Evolutionary conservation across 306 rosid species (phyloP), one percentile per base, ranked within the genome.

Genomic region (Castanea sativa): DNA sequence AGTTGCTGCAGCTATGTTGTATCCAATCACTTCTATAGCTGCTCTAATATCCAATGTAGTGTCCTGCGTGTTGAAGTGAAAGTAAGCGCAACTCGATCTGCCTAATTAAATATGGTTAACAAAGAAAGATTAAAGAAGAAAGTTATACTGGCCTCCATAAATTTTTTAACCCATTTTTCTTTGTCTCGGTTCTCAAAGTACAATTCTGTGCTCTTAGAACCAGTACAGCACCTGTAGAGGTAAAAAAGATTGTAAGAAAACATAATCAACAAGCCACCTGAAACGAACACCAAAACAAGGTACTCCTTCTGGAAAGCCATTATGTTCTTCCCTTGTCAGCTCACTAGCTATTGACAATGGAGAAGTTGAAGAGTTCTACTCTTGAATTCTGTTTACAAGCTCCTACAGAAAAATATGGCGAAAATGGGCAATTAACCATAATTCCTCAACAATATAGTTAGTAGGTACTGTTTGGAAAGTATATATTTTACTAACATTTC

Each of bases 161-260:
- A 79, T 75, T 81, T 87, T 57, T 86, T 81, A 79, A 86, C 97
- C 98, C 94, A 91, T 56, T 85, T 85, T 84, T 74, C 86, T 56
- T 86, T 90, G 83, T 90, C 92, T 57, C 87, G 79, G 85, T 93
- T 91, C 73, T 91, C 94, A 74, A 87, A 91, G 60, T 93, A 96
- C 84, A 89, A 61, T 86, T 78, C 86, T 18, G 97, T 91, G 8
- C 86, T 83, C 80, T 93, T 91, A 70, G 98, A 93, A 23, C 19
- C 53, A 38, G 81, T 74, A 64, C 87, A 77, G 56, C 85, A 93
- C 75, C 88, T 86, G 84, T 85, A 67, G 55, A 93, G 93, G 52
- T 88, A 83, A 45, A 74, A 67, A 69, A 91, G 81, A 73, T 91
- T 94, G 81, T 93, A 93, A 59, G 64, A 60, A 70, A 93, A 82